These are phyloP conservation scores for Ogataea pignaliae DNA, from an alignment of 805 yeast genomes.

Conservation along the genomic window DNA sequence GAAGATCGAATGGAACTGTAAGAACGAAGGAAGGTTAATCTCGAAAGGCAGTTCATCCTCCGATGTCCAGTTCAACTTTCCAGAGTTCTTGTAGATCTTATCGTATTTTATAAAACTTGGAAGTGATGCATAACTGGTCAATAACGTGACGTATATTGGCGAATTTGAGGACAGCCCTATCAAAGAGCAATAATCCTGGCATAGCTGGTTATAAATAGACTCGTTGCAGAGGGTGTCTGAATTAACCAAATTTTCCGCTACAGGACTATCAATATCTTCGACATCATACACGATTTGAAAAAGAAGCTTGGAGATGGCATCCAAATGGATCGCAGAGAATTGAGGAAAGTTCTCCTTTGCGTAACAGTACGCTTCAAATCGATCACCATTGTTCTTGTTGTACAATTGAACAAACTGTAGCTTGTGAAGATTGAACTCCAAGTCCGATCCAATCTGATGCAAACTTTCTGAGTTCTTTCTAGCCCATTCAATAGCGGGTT, in stretches of 20 bases:
- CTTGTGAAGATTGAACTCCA: conserved; percentile 43
- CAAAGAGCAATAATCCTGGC: conserved; percentile 45
- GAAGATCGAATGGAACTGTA: conserved; percentile 60
- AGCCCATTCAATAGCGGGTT: conserved; percentile 50
- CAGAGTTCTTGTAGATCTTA: conserved; percentile 31
- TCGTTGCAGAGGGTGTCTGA: conserved; percentile 9
- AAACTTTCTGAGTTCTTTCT: conserved; percentile 22
- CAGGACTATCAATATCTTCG: conserved; percentile 2
- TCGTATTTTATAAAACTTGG: conserved; percentile 50
- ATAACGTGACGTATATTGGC: conserved; percentile 44
- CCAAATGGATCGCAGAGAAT: conserved; percentile 37
- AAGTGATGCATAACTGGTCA: conserved; percentile 50
- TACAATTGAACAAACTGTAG: conserved; percentile 35
- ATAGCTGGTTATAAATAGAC: conserved; percentile 26
- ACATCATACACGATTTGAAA: conserved; percentile 30
- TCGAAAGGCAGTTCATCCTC: conserved; percentile 60
- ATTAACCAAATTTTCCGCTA: conserved; percentile 6
- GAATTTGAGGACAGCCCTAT: conserved; percentile 49
- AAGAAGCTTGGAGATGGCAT: conserved; percentile 40
- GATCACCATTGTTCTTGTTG: conserved; percentile 16
- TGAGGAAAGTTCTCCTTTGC: conserved; percentile 37
- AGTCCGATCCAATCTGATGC: conserved; percentile 33
- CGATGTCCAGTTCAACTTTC: conserved; percentile 50
- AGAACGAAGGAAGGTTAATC: conserved; percentile 45
- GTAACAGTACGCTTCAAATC: conserved; percentile 37